These are phyloP conservation scores for Brassica hybrid DNA, from an alignment of 441 rosid genomes.

Conservation along the genomic window DNA sequence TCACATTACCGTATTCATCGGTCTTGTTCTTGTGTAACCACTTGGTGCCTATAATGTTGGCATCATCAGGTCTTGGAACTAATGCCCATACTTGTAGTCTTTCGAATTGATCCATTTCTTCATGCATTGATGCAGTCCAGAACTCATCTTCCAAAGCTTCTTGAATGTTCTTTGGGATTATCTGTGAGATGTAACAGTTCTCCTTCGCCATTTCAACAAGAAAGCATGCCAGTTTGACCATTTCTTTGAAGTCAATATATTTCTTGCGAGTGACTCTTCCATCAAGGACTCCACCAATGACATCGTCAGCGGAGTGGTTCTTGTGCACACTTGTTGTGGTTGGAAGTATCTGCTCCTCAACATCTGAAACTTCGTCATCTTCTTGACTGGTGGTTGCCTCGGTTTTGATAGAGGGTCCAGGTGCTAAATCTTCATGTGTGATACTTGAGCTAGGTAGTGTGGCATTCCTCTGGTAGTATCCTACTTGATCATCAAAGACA, in stretches of 20 bases:
- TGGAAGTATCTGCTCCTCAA: not conserved
- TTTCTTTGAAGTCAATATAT: not conserved
- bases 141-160: too few relatives aligned
- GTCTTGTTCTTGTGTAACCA: not conserved
- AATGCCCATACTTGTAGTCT: not conserved
- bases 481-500: not conserved
- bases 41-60: not conserved
- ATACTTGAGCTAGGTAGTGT: too few relatives aligned
- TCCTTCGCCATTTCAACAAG: not conserved
- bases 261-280: not conserved
- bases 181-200: too few relatives aligned
- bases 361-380: not conserved
- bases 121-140: too few relatives aligned
- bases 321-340: not conserved
- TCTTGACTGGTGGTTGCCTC: not conserved
- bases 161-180: too few relatives aligned
- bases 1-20: not conserved
- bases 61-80: rapidly evolving
- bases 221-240: not conserved
- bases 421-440: not conserved
- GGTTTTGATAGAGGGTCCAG: too few relatives aligned
- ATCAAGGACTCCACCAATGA: not conserved
- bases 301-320: not conserved
- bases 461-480: not conserved
- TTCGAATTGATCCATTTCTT: not conserved